Evolutionary conservation across 1,284 basidiomycete species (phyloP).

Genomic region (Marasmius tenuissimus): DNA sequence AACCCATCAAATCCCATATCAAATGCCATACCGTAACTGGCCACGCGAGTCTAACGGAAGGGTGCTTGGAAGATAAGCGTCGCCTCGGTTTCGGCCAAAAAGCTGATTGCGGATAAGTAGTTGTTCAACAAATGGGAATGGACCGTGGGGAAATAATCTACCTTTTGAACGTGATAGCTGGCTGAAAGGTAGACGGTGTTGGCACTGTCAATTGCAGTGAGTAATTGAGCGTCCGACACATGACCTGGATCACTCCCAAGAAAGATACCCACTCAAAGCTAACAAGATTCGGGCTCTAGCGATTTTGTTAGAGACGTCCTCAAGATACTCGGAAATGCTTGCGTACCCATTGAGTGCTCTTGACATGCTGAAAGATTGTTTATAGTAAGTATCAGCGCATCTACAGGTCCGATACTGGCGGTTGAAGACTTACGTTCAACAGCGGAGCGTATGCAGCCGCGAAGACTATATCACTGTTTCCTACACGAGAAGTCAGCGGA

Average conservation of each 20-base stretch:
- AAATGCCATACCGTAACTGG: no score
- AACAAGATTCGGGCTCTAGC: slow-evolving; percentile 62
- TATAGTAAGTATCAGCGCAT: background rate
- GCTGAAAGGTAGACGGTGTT: slow-evolving; percentile 55
- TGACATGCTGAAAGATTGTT: slow-evolving; percentile 42
- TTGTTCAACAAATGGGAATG: no score
- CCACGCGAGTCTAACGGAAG: no score
- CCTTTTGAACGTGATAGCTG: slow-evolving; percentile 69
- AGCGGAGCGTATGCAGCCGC: slow-evolving; percentile 70
- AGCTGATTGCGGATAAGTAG: slow-evolving; percentile 39
- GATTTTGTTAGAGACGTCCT: background rate
- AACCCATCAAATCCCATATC: no score
- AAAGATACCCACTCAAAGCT: slow-evolving; percentile 55
- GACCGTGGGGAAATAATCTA: slow-evolving; percentile 15
- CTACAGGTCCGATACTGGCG: no score
- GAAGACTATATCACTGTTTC: slow-evolving; percentile 49
- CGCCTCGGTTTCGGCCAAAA: slow-evolving; percentile 61
- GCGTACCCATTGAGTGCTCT: slow-evolving; percentile 55
- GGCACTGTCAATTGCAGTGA: slow-evolving; percentile 35
- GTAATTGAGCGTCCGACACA: slow-evolving; percentile 12
- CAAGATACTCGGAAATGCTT: background rate
- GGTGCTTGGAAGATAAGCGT: slow-evolving; percentile 64
- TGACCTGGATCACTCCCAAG: background rate
- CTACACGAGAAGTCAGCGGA: background rate
- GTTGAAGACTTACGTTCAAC: slow-evolving; percentile 41